Base-by-base conservation (phyloP, 306 rosid genomes). In the Glycyrrhiza uralensis region DNA sequence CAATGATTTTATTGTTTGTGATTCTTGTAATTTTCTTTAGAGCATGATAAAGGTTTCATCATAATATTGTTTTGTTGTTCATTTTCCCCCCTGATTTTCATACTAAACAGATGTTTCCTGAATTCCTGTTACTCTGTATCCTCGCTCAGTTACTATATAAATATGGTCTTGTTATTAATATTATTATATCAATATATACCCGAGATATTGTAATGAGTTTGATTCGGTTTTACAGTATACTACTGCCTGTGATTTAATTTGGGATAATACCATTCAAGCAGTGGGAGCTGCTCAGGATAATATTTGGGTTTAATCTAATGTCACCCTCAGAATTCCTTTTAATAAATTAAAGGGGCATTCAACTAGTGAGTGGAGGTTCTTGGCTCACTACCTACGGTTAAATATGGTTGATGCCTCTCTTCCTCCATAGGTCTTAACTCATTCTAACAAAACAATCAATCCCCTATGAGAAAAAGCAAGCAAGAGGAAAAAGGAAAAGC, bases 361-460 rank as follows among this genome's bases (percentile, higher is more conserved):
- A 79, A 52, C 56, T 82, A 60, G 78, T 76, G 75, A 84, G 92
- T 79, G 93, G 91, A 81, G 76, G 42, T 66, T 87, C 81, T 71
- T 72, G 70, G 76, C 76, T 83, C 90, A 85, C 90, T 76, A 77
- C 79, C 76, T 46, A 81, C 54, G 80, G 89, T 84, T 82, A 87
- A 77, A 80, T 72, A 72, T 51, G 81, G 77, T 66, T 84, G 82
- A 79, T 74, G 74, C 85, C 44, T 33, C 74, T 54, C 18, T 33
- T 19, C 74, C 67, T 17, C 38, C 69, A 23, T 66, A 49, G 13
- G 46, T 73, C 52, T 42, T 23, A 64, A 3, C 70, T 69, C 78
- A 64, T 49, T 77, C 74, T 39, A 74, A 65, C 69, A 72, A 74
- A 59, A 69, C 76, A 77, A 78, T 79, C 61, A 74, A 69, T 45